Evolutionary conservation across 257 asterid genomes (phyloP).

Genomic region (Fraxinus pennsylvanica): DNA sequence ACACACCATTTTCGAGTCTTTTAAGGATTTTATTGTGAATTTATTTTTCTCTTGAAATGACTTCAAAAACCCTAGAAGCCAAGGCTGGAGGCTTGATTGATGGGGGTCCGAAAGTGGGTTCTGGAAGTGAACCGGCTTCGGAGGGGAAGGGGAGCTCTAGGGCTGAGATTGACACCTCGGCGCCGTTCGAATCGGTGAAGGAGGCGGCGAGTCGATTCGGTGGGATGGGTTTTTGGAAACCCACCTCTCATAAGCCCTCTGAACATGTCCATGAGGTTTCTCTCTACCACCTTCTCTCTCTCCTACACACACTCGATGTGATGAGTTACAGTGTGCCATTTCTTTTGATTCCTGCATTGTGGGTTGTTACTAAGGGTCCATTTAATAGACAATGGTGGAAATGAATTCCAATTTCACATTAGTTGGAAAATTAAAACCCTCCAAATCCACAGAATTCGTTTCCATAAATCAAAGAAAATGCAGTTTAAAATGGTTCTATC

Average conservation of each 20-base stretch:
- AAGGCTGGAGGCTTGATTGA: conserved; percentile 9
- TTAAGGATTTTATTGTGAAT: no score
- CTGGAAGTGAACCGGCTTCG: neutral
- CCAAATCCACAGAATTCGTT: no score
- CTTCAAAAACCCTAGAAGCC: no score
- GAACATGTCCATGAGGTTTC: conserved; percentile 23
- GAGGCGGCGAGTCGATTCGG: conserved; percentile 52
- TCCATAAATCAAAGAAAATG: no score
- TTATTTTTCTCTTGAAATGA: no score
- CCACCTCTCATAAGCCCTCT: conserved; percentile 29
- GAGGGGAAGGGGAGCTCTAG: conserved; percentile 7
- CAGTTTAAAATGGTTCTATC: no score
- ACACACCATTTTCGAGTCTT: no score
- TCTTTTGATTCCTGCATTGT: neutral
- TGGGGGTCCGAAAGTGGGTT: conserved; percentile 15
- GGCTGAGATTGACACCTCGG: conserved; percentile 51
- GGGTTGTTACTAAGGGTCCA: no score
- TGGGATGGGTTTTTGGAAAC: conserved; percentile 59
- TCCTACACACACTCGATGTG: neutral
- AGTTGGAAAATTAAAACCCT: no score
- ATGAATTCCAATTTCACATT: no score
- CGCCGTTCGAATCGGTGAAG: conserved; percentile 52
- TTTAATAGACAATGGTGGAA: no score
- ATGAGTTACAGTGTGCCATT: neutral
- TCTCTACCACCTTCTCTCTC: conserved; percentile 3